Evolutionary conservation across 441 rosid genomes (phyloP).

Genomic region (Erysimum cheiri): DNA sequence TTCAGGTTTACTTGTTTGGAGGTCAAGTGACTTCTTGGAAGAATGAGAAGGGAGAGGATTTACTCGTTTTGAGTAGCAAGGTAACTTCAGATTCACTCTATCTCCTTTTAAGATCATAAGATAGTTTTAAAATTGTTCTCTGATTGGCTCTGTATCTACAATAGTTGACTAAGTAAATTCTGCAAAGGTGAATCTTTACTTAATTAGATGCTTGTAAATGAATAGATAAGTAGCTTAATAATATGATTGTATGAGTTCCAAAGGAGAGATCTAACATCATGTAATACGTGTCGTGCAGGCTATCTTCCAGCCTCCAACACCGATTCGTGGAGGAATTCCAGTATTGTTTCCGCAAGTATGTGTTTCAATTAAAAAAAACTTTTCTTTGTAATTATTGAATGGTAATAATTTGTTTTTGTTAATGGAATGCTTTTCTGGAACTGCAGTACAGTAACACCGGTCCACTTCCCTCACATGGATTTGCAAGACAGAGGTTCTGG

Average conservation of each 20-base stretch:
- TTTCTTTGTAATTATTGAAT: conserved; percentile 9
- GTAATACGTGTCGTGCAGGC: conserved; percentile 48
- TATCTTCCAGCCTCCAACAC: conserved; percentile 56
- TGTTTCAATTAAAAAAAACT: not conserved
- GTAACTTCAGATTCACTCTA: conserved; percentile 39
- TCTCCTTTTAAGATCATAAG: not conserved
- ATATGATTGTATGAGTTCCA: not conserved
- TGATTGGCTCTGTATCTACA: not conserved
- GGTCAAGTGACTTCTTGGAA: conserved; percentile 78
- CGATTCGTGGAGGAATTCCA: conserved; percentile 81
- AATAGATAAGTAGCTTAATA: not conserved
- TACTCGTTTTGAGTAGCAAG: conserved; percentile 72
- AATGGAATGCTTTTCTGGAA: conserved; percentile 11
- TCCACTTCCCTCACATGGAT: conserved; percentile 68
- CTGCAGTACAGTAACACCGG: conserved; percentile 60
- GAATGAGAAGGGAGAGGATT: conserved; percentile 62
- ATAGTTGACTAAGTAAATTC: conserved; percentile 1
- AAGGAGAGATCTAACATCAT: conserved; percentile 7
- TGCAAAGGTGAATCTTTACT: not conserved
- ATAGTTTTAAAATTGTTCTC: not conserved
- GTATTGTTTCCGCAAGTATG: conserved; percentile 69
- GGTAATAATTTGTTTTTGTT: conserved; percentile 25
- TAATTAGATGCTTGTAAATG: not conserved
- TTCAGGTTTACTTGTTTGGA: conserved; percentile 66
- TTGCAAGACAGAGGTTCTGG: conserved; percentile 66